A percentile compares a stretch with the other conserved stretches of the same genome.
phyloP scores from a whole-genome alignment of 176 grass and related monocot species.

The Canna indica region DNA sequence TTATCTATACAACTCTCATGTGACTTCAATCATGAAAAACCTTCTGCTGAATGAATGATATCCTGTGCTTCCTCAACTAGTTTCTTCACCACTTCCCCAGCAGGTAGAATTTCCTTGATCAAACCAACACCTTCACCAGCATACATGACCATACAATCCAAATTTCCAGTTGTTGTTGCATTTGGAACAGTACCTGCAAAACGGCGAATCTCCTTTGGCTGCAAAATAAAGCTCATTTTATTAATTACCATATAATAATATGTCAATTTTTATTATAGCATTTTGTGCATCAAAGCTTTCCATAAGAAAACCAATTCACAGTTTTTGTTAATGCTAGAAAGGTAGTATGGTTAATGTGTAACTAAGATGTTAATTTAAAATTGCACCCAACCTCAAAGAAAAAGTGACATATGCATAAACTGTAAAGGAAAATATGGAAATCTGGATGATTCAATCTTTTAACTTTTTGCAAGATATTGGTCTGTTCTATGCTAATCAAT shows the following conservation, averaged over 20 bases:
- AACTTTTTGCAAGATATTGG: too few species aligned
- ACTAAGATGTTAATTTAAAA: not conserved
- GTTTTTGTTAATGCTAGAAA: too few species aligned
- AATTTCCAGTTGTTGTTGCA: constrained; percentile 53
- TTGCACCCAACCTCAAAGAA: too few species aligned
- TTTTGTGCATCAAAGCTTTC: too few species aligned
- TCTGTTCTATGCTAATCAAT: too few species aligned
- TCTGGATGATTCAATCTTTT: too few species aligned
- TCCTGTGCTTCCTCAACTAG: constrained; percentile 48
- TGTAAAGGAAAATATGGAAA: too few species aligned
- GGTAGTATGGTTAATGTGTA: too few species aligned
- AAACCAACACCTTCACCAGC: constrained; percentile 65
- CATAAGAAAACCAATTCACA: too few species aligned
- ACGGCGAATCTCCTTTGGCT: constrained; percentile 53
- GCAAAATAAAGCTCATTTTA: constrained; percentile 2
- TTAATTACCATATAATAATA: not conserved
- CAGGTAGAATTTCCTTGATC: constrained; percentile 65
- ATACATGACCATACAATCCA: constrained; percentile 83
- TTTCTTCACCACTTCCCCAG: constrained; percentile 53
- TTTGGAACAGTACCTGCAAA: constrained; percentile 81
- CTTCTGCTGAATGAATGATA: constrained; percentile 36
- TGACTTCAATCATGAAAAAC: constrained; percentile 11
- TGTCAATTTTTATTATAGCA: too few species aligned
- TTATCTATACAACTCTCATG: not conserved
- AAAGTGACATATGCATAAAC: too few species aligned